Conservation (phyloP, 495 filamentous ascomycete genomes). For the Geoglossum glabrum region DNA sequence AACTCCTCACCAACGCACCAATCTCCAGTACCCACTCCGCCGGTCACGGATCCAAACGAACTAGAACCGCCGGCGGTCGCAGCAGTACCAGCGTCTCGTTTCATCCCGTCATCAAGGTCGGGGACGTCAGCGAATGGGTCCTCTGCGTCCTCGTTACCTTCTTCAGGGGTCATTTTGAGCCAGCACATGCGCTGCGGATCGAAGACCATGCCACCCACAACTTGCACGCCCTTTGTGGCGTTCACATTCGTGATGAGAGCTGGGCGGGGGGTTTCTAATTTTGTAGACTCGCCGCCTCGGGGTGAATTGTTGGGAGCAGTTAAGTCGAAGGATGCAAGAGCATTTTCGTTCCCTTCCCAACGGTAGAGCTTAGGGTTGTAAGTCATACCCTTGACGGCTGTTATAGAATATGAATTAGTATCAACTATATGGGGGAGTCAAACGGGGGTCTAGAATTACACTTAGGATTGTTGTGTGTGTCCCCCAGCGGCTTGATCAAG, state of each 20-base stretch:
- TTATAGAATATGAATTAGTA: neutral
- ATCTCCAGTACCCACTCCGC: slow-evolving; percentile 27
- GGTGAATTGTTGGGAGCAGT: slow-evolving; percentile 8
- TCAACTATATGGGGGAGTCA: neutral
- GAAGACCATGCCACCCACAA: slow-evolving; percentile 91
- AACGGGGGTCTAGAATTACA: slow-evolving; percentile 27
- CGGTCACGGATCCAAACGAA: slow-evolving; percentile 8
- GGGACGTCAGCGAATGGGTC: slow-evolving; percentile 69
- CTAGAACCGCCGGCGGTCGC: slow-evolving; percentile 8
- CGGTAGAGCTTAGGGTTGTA: slow-evolving; percentile 70
- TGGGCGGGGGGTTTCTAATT: slow-evolving; percentile 46
- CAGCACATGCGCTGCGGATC: slow-evolving; percentile 92
- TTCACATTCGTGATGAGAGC: slow-evolving; percentile 86
- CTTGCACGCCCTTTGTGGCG: slow-evolving; percentile 53
- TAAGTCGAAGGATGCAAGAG: slow-evolving; percentile 51
- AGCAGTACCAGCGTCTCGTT: neutral
- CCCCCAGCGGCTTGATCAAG: slow-evolving; percentile 50
- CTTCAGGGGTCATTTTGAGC: slow-evolving; percentile 38
- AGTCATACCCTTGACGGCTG: slow-evolving; percentile 80
- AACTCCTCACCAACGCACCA: slow-evolving; percentile 89
- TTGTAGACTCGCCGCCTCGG: slow-evolving; percentile 24
- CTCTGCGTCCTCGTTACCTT: slow-evolving; percentile 30
- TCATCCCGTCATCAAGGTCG: slow-evolving; percentile 30
- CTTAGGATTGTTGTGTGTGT: slow-evolving; percentile 38
- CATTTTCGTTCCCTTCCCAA: slow-evolving; percentile 94